Conservation (phyloP, 2,329 filamentous ascomycete genomes). For the Arthroderma sp. region DNA sequence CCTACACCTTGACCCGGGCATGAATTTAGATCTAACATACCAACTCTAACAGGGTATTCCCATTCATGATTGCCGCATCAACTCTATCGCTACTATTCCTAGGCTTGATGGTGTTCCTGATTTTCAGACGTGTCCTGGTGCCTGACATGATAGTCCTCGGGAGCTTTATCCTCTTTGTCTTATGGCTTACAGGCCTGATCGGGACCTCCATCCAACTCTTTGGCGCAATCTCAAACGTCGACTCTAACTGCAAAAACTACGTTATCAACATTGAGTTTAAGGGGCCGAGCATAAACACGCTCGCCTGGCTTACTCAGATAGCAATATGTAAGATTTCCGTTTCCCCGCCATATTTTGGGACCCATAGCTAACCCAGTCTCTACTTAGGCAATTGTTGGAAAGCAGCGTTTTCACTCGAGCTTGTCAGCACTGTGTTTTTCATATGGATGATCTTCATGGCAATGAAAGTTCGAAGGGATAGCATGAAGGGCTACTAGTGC, state of each 20-base stretch:
- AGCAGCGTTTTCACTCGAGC: constrained; percentile 50
- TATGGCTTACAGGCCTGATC: constrained; percentile 50
- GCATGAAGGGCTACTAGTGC: too few species aligned
- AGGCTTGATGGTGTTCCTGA: constrained; percentile 44
- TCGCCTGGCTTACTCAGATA: constrained; percentile 50
- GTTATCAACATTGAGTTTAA: constrained; percentile 34
- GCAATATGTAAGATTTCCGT: constrained; percentile 42
- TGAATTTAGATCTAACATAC: constrained; percentile 2
- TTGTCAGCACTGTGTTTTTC: constrained; percentile 50
- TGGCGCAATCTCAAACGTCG: constrained; percentile 42
- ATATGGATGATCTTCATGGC: constrained; percentile 55
- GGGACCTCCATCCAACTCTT: constrained; percentile 52
- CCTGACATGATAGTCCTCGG: constrained; percentile 47
- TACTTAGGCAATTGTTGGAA: constrained; percentile 46
- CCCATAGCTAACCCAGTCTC: neutral
- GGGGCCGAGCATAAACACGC: constrained; percentile 41
- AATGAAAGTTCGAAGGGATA: constrained; percentile 36
- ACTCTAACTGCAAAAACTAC: constrained; percentile 46
- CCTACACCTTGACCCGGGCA: constrained; percentile 1
- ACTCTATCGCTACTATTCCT: constrained; percentile 46
- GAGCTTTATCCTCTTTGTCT: constrained; percentile 48
- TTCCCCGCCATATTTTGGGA: neutral
- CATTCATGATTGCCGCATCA: constrained; percentile 48
- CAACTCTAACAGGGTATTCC: constrained; percentile 43
- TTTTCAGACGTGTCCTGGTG: constrained; percentile 42